Evolutionary conservation across 2,329 filamentous ascomycete genomes (phyloP), one percentile per base, ranked within the genome.

Genomic region (Scedosporium dehoogii): DNA sequence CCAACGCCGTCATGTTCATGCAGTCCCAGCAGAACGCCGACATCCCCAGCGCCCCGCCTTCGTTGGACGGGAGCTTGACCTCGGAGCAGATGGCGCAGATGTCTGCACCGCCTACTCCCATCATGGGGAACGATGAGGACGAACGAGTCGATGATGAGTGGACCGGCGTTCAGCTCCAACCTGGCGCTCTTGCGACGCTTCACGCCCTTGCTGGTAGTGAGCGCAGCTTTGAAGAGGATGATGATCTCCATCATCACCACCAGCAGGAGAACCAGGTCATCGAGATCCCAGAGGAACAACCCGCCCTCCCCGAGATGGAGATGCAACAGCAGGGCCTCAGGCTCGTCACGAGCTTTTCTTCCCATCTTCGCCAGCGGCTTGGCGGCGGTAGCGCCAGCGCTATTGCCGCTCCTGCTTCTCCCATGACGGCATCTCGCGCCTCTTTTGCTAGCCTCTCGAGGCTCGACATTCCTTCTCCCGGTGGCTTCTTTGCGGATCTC

Each of bases 401-500:
- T 6, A 58, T 64, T n/a, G 69, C 67, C 25, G 61, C 63, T 27
- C 66, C 67, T 55, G 70, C 79, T 0, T 69, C 71, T 3, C 73
- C 67, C 58, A 67, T 69, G 1, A 68, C 66, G 42, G 29, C 29
- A 7, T 33, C 29, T 1, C 72, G 80, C 7, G 83, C 84, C 53
- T 88, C 87, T 14, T 79, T 86, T 14, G 87, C 87, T 62, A 89
- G 87, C 46, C 81, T 97, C 65, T 92, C 90, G 21, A 86, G 84
- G 64, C 82, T 97, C 21, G 92, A 92, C 27, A 92, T 97, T 41
- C 93, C 92, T 5, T 97, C 93, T 0, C 93, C 93, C 0, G 89
- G 91, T 27, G 91, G 89, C 0, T 97, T 97, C 79, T 97, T 97
- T 74, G 90, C 90, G 2, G 91, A 89, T 0, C 82, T 97, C 29